These are phyloP conservation scores for Psophocarpus tetragonolobus DNA, from an alignment of 306 rosid species.

Conservation along the genomic window DNA sequence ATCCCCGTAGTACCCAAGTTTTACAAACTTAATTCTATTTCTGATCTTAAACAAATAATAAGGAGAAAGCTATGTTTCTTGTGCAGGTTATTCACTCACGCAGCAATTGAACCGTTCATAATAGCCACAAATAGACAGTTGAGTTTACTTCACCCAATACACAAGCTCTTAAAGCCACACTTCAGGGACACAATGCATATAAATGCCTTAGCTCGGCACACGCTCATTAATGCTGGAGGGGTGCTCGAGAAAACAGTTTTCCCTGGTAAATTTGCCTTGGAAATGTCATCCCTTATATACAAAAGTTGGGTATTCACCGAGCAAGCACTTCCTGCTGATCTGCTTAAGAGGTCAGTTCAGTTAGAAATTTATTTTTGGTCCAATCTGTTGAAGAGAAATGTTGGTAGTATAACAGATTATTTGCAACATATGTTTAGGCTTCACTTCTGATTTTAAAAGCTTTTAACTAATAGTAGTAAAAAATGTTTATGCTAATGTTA, in stretches of 20 bases:
- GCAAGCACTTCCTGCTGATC: conserved; percentile 80
- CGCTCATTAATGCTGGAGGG: conserved; percentile 88
- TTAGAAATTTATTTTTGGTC: neutral
- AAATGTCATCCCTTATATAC: conserved; percentile 73
- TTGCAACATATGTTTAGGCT: neutral
- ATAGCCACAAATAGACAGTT: conserved; percentile 81
- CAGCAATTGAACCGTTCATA: conserved; percentile 90
- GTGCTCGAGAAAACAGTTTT: conserved; percentile 91
- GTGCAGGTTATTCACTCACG: conserved; percentile 87
- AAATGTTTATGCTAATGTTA: neutral
- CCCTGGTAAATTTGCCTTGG: conserved; percentile 78
- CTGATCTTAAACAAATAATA: neutral
- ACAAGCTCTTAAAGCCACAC: conserved; percentile 87
- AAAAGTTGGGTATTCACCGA: conserved; percentile 80
- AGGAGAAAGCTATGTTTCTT: conserved; percentile 7
- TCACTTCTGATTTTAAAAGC: neutral
- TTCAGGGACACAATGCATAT: conserved; percentile 88
- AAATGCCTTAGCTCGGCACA: conserved; percentile 86
- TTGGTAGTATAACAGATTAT: neutral
- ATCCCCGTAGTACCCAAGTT: neutral
- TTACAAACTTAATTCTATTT: conserved; percentile 8
- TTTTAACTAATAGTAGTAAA: neutral
- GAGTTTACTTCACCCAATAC: conserved; percentile 81
- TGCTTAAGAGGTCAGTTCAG: conserved; percentile 66
- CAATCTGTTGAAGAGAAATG: neutral